phyloP scores from a whole-genome alignment of 2,329 filamentous ascomycete species.

The Apiospora saccharicola region DNA sequence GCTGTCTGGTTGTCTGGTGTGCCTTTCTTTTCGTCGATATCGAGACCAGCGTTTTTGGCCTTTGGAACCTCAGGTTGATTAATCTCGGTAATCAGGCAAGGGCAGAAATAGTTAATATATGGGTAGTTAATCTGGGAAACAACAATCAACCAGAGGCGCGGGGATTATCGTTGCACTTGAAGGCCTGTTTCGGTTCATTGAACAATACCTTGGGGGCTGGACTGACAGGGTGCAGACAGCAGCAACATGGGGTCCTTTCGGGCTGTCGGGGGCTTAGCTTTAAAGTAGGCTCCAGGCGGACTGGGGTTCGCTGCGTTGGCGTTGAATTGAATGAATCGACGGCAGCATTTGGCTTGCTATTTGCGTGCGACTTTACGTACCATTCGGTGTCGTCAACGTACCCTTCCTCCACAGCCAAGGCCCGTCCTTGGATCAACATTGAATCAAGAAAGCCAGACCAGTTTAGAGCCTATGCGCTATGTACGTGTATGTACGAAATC shows the following conservation, averaged over 20 bases:
- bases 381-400: constrained; percentile 12
- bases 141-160: constrained; percentile 13
- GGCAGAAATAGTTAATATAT: constrained; percentile 7
- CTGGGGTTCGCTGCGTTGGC: neutral
- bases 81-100: constrained; percentile 11
- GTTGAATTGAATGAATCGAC: constrained; percentile 10
- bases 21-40: neutral
- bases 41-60: neutral
- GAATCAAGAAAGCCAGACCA: neutral
- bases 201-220: constrained; percentile 8
- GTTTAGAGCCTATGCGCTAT: neutral
- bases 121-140: constrained; percentile 13
- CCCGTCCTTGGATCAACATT: constrained; percentile 17
- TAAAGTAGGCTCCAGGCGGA: neutral
- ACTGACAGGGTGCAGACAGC: neutral
- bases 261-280: neutral
- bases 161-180: constrained; percentile 17
- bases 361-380: neutral
- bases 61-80: constrained; percentile 9
- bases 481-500: constrained; percentile 18
- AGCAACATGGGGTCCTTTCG: neutral
- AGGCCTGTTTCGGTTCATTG: constrained; percentile 13
- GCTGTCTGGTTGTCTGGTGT: neutral
- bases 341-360: neutral
- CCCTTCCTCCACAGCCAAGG: constrained; percentile 2